These are phyloP conservation scores for Didymella sp. DNA, from an alignment of 2,329 filamentous ascomycete species.

Conservation along the genomic window DNA sequence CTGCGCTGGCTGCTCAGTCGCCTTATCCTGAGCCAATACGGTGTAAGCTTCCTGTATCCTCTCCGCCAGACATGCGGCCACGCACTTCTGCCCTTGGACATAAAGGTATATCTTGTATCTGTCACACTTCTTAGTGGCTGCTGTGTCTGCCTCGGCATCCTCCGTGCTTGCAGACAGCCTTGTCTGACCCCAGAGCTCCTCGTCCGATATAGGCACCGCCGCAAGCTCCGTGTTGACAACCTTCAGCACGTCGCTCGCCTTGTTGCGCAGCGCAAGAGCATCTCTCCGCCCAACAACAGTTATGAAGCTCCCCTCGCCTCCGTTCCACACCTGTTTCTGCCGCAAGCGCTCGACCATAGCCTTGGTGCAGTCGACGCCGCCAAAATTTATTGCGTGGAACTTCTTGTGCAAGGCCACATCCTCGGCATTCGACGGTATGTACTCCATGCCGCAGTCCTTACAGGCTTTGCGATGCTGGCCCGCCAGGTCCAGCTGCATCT, in stretches of 20 bases:
- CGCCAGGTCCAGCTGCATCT: conserved; percentile 68
- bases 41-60: conserved; percentile 64
- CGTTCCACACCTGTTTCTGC: conserved; percentile 59
- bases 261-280: conserved; percentile 59
- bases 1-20: conserved; percentile 26
- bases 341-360: conserved; percentile 61
- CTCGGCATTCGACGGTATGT: conserved; percentile 66
- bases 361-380: conserved; percentile 67
- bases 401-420: conserved; percentile 69
- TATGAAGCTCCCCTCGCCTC: conserved; percentile 57
- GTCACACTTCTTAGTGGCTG: conserved; percentile 45
- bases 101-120: conserved; percentile 69
- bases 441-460: conserved; percentile 69
- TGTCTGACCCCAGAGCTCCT: conserved; percentile 63
- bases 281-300: conserved; percentile 65
- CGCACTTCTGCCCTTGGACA: conserved; percentile 66
- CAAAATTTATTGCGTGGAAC: conserved; percentile 67
- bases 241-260: conserved; percentile 62
- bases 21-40: conserved; percentile 51
- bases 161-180: conserved; percentile 13
- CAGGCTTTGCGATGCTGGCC: conserved; percentile 64
- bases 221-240: conserved; percentile 69
- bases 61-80: conserved; percentile 68
- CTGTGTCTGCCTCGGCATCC: conserved; percentile 33
- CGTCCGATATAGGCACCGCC: conserved; percentile 65